Conservation (phyloP, 768 basidiomycete species). For the Stropharia rugosoannulata region DNA sequence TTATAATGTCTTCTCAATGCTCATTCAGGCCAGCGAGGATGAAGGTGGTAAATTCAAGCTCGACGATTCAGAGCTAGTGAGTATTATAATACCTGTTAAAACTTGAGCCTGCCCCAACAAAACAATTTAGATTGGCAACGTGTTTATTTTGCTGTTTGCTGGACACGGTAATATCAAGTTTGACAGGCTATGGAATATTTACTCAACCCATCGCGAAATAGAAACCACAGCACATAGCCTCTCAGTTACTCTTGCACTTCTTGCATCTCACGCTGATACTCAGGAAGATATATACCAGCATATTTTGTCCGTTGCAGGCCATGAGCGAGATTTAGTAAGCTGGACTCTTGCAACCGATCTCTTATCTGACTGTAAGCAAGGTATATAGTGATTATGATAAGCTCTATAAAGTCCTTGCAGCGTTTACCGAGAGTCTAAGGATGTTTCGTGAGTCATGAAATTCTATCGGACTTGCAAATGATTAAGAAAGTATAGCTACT, state of each 20-base stretch:
- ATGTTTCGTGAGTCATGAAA: conserved; percentile 36
- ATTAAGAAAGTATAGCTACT: conserved; percentile 30
- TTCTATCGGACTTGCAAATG: conserved; percentile 14
- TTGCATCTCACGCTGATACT: conserved; percentile 42
- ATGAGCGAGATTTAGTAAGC: conserved; percentile 17
- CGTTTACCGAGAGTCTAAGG: conserved; percentile 41
- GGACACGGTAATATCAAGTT: conserved; percentile 44
- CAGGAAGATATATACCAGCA: conserved; percentile 49
- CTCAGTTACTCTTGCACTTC: conserved; percentile 43
- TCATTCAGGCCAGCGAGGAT: conserved; percentile 37
- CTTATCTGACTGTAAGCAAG: conserved; percentile 15
- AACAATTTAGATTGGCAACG: conserved; percentile 45
- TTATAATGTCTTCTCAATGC: conserved; percentile 1
- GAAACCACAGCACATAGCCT: conserved; percentile 53
- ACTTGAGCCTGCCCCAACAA: background rate
- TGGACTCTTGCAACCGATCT: background rate
- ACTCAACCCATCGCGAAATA: background rate
- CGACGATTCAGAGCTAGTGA: conserved; percentile 40
- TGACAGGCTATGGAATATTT: conserved; percentile 6
- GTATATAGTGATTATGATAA: conserved; percentile 39
- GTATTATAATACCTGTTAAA: background rate
- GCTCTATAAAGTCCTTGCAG: conserved; percentile 40
- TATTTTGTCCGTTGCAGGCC: conserved; percentile 35
- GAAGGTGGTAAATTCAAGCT: conserved; percentile 37
- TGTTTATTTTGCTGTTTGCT: conserved; percentile 52